Conservation (phyloP, 2,329 filamentous ascomycete species). For the Fusarium neocosmosporiellum region DNA sequence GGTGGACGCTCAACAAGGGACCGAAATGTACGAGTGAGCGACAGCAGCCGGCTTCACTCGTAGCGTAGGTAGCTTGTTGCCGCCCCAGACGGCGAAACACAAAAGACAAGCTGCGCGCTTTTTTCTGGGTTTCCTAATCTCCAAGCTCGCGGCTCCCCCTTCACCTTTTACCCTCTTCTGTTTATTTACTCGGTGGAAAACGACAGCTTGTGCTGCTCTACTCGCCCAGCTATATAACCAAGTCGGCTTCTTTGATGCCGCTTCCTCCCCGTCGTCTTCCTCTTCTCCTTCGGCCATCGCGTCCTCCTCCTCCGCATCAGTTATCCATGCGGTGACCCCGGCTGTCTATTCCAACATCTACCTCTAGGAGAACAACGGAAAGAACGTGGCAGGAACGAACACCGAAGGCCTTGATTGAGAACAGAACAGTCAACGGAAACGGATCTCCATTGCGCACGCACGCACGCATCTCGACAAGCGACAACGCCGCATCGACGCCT, state of each 20-base stretch:
- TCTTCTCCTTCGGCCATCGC: conserved; percentile 30
- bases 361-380: conserved; percentile 6
- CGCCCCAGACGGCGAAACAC: conserved; percentile 33
- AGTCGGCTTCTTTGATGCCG: conserved; percentile 34
- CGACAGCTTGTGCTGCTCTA: conserved; percentile 10
- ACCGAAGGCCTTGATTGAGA: conserved; percentile 11
- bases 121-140: conserved; percentile 26
- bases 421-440: conserved; percentile 16
- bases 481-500: conserved; percentile 15
- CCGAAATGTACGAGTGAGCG: conserved; percentile 30
- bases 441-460: conserved; percentile 9
- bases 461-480: conserved; percentile 2
- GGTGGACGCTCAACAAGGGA: conserved; percentile 27
- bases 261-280: conserved; percentile 25
- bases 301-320: conserved; percentile 12
- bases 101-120: conserved; percentile 45
- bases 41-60: conserved; percentile 38
- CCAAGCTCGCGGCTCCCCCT: conserved; percentile 9
- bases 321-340: conserved; percentile 19
- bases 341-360: conserved; percentile 11
- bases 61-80: conserved; percentile 18
- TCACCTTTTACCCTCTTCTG: conserved; percentile 6
- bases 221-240: conserved; percentile 11
- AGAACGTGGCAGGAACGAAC: conserved; percentile 2
- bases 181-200: conserved; percentile 2